Evolutionary conservation across 1,139 yeast genomes (phyloP).

Genomic region (Pichia sp.): DNA sequence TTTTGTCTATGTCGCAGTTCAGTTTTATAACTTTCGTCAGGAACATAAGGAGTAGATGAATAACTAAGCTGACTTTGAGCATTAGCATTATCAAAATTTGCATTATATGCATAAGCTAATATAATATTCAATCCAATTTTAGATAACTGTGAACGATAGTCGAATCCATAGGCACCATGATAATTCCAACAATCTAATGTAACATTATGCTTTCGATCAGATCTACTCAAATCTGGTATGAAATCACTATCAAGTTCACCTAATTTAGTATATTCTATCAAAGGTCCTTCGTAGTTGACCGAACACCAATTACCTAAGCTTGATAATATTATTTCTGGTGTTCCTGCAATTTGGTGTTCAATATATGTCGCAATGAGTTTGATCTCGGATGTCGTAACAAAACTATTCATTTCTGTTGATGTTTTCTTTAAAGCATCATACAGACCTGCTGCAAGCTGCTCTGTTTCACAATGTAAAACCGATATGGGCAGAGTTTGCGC

Average conservation of each 20-base stretch:
- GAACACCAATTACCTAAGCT: slow-evolving; percentile 42
- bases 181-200: slow-evolving; percentile 7
- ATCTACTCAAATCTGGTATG: not conserved
- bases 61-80: slow-evolving; percentile 16
- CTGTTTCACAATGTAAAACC: slow-evolving; percentile 41
- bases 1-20: slow-evolving; percentile 22
- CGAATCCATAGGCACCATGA: slow-evolving; percentile 30
- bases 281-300: slow-evolving; percentile 30
- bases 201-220: not conserved
- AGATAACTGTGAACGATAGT: slow-evolving; percentile 38
- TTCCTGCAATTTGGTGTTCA: slow-evolving; percentile 37
- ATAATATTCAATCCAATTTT: slow-evolving; percentile 38
- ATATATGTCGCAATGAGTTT: slow-evolving; percentile 41
- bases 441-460: slow-evolving; percentile 45
- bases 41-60: slow-evolving; percentile 15
- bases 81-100: slow-evolving; percentile 1
- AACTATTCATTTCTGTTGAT: slow-evolving; percentile 24
- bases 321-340: slow-evolving; percentile 44
- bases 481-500: slow-evolving; percentile 31
- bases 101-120: slow-evolving; percentile 39
- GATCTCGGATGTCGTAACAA: slow-evolving; percentile 45
- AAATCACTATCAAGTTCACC: not conserved
- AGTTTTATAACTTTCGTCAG: slow-evolving; percentile 19
- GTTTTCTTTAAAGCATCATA: slow-evolving; percentile 39
- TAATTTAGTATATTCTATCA: not conserved